Evolutionary conservation across 208 protist species (phyloP).

Genomic region (Crithidia bombi): DNA sequence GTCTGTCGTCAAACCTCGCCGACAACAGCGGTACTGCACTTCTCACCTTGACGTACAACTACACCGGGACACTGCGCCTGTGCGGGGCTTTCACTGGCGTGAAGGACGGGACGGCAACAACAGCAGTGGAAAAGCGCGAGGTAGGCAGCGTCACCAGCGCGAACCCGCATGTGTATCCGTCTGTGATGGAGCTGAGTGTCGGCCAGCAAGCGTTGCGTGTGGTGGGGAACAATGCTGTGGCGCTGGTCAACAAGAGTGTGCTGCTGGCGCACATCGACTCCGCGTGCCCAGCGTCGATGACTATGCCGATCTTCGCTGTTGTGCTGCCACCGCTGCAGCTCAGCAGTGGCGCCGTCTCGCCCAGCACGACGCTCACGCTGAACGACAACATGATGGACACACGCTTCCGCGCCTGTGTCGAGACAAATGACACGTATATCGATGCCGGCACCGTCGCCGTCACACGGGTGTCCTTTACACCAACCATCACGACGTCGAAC

Average conservation of each 20-base stretch:
- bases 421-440: constrained; percentile 15
- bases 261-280: neutral
- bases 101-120: neutral
- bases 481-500: neutral
- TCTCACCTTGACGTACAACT: constrained; percentile 9
- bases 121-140: constrained; percentile 19
- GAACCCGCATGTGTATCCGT: neutral
- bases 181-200: neutral
- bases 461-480: neutral
- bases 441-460: constrained; percentile 14
- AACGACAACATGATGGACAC: constrained; percentile 24
- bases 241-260: neutral
- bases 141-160: neutral
- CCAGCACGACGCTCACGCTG: constrained; percentile 10
- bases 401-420: constrained; percentile 4
- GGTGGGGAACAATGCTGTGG: neutral
- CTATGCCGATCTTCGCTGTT: constrained; percentile 4
- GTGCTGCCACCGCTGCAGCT: constrained; percentile 4
- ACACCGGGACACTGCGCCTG: constrained; percentile 4
- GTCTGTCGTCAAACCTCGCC: neutral
- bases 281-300: neutral
- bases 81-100: constrained; percentile 14
- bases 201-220: neutral
- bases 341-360: neutral
- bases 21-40: constrained; percentile 2